A percentile compares a stretch with the other conserved stretches of the same genome.
phyloP scores from a whole-genome alignment of 768 basidiomycete species.

The Lactarius evosmus region DNA sequence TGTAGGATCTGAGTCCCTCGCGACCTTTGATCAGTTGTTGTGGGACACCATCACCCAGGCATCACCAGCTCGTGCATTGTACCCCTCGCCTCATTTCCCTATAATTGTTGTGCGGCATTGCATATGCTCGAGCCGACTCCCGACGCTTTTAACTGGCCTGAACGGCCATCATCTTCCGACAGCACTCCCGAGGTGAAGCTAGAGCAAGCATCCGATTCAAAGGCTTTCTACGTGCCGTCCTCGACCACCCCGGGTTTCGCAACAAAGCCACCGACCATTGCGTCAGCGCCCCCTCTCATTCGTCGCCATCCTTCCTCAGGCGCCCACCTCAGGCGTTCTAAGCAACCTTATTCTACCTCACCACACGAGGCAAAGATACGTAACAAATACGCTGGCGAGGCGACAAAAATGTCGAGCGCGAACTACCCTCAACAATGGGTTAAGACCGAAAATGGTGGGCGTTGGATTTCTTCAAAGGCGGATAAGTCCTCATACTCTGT shows the following conservation, averaged over 20 bases:
- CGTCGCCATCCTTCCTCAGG: slow-evolving; percentile 21
- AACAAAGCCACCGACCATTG: slow-evolving; percentile 21
- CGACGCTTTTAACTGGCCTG: slow-evolving; percentile 37
- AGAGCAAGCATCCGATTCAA: slow-evolving; percentile 16
- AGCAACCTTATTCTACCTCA: slow-evolving; percentile 24
- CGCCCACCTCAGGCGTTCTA: slow-evolving; percentile 24
- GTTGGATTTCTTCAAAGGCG: neutral
- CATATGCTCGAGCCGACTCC: slow-evolving; percentile 30
- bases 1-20: slow-evolving; percentile 35
- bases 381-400: slow-evolving; percentile 21
- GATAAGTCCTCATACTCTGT: neutral
- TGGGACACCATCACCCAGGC: slow-evolving; percentile 31
- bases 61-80: slow-evolving; percentile 22
- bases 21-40: slow-evolving; percentile 37
- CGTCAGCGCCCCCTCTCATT: slow-evolving; percentile 16
- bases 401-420: slow-evolving; percentile 22
- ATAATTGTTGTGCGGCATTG: slow-evolving; percentile 30
- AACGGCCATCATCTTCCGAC: slow-evolving; percentile 29
- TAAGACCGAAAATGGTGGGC: slow-evolving; percentile 26
- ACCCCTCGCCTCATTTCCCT: slow-evolving; percentile 22
- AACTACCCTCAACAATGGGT: slow-evolving; percentile 26
- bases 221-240: slow-evolving; percentile 48
- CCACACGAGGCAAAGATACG: slow-evolving; percentile 24
- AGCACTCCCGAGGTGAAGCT: slow-evolving; percentile 24
- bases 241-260: slow-evolving; percentile 32